These are phyloP conservation scores for Pythium guiyangense DNA, from an alignment of 352 stramenopile genomes.

Conservation along the genomic window DNA sequence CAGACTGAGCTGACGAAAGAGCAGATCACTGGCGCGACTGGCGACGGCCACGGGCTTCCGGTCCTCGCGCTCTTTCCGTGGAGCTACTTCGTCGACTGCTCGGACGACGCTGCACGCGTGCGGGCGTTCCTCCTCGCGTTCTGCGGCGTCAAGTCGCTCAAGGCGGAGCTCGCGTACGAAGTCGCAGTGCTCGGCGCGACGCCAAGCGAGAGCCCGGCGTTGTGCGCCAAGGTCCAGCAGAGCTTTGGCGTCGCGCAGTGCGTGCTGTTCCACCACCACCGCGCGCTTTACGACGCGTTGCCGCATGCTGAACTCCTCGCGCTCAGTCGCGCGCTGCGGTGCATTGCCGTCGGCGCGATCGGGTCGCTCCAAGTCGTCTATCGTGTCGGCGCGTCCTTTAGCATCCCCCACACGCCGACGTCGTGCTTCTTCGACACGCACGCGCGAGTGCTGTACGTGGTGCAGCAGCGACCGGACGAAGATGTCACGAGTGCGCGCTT, in stretches of 20 bases:
- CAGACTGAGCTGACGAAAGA: conserved; percentile 35
- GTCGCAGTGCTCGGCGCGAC: conserved; percentile 39
- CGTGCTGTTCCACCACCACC: conserved; percentile 46
- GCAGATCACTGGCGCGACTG: conserved; percentile 13
- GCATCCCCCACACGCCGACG: conserved; percentile 21
- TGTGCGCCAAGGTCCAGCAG: conserved; percentile 18
- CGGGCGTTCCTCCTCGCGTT: conserved; percentile 35
- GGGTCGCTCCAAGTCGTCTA: conserved; percentile 51
- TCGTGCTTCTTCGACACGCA: conserved; percentile 44
- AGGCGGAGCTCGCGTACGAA: conserved; percentile 40
- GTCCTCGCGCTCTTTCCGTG: conserved; percentile 55
- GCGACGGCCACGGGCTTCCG: conserved; percentile 12
- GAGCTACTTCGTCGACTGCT: conserved; percentile 33
- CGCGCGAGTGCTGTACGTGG: conserved; percentile 30
- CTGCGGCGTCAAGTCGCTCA: conserved; percentile 50
- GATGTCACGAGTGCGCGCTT: conserved; percentile 22
- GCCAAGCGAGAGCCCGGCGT: conserved; percentile 17
- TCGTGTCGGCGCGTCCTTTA: conserved; percentile 34
- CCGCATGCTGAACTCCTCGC: conserved; percentile 24
- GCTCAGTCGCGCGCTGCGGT: conserved; percentile 26
- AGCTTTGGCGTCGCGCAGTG: conserved; percentile 46
- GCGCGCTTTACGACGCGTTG: conserved; percentile 31
- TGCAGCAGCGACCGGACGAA: conserved; percentile 19
- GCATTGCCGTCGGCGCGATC: conserved; percentile 33
- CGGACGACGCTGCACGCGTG: conserved; percentile 13